These are phyloP conservation scores for Pisolithus orientalis DNA, from an alignment of 768 basidiomycete species.

Conservation along the genomic window DNA sequence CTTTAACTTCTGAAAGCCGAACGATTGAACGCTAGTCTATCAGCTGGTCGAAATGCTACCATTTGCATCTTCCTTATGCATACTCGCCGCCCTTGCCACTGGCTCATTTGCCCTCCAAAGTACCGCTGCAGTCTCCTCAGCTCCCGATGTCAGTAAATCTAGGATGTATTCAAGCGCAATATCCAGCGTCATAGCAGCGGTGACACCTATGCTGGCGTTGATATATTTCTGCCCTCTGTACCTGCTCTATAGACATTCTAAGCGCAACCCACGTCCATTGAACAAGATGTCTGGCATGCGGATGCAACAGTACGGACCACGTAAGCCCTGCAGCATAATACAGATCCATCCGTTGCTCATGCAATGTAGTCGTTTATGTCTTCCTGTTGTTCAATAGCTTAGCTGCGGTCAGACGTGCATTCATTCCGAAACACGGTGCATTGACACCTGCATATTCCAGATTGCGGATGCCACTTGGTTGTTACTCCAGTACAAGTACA, in stretches of 20 bases:
- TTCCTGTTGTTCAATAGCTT: constrained; percentile 46
- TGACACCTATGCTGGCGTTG: constrained; percentile 30
- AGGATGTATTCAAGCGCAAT: constrained; percentile 31
- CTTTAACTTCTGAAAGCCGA: constrained; percentile 7
- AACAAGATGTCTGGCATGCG: constrained; percentile 44
- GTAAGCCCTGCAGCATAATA: constrained; percentile 26
- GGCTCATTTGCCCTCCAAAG: constrained; percentile 27
- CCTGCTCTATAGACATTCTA: constrained; percentile 42
- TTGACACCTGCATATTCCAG: constrained; percentile 23
- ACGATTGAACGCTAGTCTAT: constrained; percentile 6
- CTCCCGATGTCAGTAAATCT: constrained; percentile 20
- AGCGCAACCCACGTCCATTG: constrained; percentile 39
- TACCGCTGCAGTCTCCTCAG: constrained; percentile 4
- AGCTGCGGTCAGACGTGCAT: constrained; percentile 32
- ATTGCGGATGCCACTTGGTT: constrained; percentile 54
- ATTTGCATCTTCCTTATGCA: constrained; percentile 28
- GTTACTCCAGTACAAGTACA: constrained; percentile 48
- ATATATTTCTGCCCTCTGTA: constrained; percentile 48
- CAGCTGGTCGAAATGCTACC: constrained; percentile 34
- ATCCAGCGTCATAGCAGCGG: constrained; percentile 29
- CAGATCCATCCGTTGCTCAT: constrained; percentile 9
- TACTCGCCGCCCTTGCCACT: constrained; percentile 28
- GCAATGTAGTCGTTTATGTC: constrained; percentile 39
- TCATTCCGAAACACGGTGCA: not conserved
- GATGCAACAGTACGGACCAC: constrained; percentile 46